Evolutionary conservation across 1,284 basidiomycete genomes (phyloP), one percentile per base, ranked within the genome.

Genomic region (Marasmius fiardii): DNA sequence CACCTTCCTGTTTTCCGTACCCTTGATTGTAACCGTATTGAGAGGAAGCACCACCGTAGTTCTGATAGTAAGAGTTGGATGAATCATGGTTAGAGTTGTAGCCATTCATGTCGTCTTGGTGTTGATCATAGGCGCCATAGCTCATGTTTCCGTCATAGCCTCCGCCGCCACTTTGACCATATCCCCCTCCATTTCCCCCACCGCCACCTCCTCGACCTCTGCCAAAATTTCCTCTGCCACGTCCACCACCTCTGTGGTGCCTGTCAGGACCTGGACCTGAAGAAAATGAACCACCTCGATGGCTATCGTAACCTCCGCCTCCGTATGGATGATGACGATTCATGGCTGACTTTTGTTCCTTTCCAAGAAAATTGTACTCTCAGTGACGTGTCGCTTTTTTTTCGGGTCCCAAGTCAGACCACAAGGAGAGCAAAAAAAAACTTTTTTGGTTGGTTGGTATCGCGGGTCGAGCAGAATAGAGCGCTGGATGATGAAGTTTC

Each of bases 261-360:
- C 88, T 83, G 71, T 91, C 88, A 65, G 85, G 85, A 58, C 87
- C 86, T 59, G 81, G 80, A 62, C 81, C 83, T 62, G 78, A 73
- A n/a, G n/a, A n/a, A 28, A 81, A 80, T 59, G 81, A 76, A 51
- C 82, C 86, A 57, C 86, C 88, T 67, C 88, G 81, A 60, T 79
- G 72, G 60, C 74, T 78, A 60, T 92, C 89, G 81, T 86, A 91
- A 67, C 80, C 79, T 62, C 78, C 74, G 65, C 77, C 68, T 58
- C 73, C 83, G 72, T 93, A 94, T 24, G 91, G 78, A 79, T 93
- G 90, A 74, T 93, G 91, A 52, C 65, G 65, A 53, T 67, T 64
- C 65, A 67, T 66, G 37, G 44, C 37, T 24, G 37, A 33, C 52
- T 60, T 60, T 51, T 52, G 43, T 28, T 52, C 52, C 55, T 60